Conservation (phyloP, 805 yeast genomes). For the Saccharomycopsis synnaedendra region DNA sequence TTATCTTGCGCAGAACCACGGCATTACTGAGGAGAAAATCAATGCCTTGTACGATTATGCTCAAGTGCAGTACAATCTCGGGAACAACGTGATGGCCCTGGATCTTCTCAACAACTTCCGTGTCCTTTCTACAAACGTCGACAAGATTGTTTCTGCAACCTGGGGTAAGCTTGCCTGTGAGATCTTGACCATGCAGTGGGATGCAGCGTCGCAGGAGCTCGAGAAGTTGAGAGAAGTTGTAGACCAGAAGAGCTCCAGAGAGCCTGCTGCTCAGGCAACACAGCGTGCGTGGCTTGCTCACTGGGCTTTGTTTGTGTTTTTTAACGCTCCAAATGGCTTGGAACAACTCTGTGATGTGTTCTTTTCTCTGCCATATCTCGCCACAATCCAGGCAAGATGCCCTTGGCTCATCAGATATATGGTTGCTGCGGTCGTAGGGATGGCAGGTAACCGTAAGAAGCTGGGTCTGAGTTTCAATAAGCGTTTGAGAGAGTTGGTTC, state of each 20-base stretch:
- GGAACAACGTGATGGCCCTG: conserved; percentile 48
- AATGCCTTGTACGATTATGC: conserved; percentile 45
- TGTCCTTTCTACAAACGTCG: conserved; percentile 39
- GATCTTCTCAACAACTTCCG: conserved; percentile 48
- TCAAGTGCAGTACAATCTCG: conserved; percentile 51
- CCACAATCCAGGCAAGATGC: conserved; percentile 58
- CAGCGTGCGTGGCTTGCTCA: conserved; percentile 60
- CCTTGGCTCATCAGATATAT: conserved; percentile 64
- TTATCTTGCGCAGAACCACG: conserved; percentile 32
- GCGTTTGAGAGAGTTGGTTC: conserved; percentile 45
- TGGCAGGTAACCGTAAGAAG: conserved; percentile 23
- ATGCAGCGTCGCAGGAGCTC: conserved; percentile 41
- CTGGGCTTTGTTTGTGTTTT: conserved; percentile 56
- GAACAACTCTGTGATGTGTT: conserved; percentile 46
- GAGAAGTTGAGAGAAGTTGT: conserved; percentile 43
- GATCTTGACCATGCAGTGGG: conserved; percentile 42
- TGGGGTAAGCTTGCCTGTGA: conserved; percentile 64
- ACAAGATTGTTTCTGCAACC: conserved; percentile 41
- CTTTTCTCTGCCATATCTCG: conserved; percentile 46
- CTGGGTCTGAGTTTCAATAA: conserved; percentile 31
- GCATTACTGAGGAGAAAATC: conserved; percentile 37
- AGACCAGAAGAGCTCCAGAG: conserved; percentile 41
- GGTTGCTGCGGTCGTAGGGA: conserved; percentile 44
- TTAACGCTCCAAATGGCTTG: conserved; percentile 35
- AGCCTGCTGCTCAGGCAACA: conserved; percentile 48